Conservation (phyloP, 179 eudicot genomes). For the Patellifolia procumbens region DNA sequence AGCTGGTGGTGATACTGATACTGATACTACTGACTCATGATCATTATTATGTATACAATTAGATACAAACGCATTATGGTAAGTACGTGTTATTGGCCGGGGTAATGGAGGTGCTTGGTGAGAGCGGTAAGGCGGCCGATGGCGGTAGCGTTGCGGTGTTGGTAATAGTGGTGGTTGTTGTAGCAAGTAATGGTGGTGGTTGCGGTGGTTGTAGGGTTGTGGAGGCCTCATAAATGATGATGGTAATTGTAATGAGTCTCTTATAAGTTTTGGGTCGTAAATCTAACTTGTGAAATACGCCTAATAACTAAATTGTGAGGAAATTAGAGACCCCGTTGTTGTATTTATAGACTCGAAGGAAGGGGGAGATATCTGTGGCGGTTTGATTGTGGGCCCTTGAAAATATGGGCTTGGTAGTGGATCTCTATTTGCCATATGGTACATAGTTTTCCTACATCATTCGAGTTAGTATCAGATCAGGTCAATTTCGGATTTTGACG, state of each 20-base stretch:
- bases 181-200: background rate
- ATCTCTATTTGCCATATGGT: too few relatives aligned
- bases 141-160: background rate
- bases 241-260: background rate
- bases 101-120: background rate
- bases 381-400: background rate
- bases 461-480: too few relatives aligned
- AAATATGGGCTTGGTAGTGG: background rate
- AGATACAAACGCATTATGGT: too few relatives aligned
- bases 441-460: too few relatives aligned
- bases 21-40: background rate
- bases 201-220: background rate
- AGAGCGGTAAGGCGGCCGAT: background rate
- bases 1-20: slow-evolving; percentile 3
- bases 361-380: background rate
- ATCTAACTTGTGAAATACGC: too few relatives aligned
- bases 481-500: too few relatives aligned
- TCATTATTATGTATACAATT: too few relatives aligned
- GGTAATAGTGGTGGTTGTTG: background rate
- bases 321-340: background rate
- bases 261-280: background rate
- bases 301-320: background rate
- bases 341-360: background rate
- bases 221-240: background rate
- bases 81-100: background rate